phyloP scores from a whole-genome alignment of 192 early-diverging fungal species.

The Spizellomyces punctatus region DNA sequence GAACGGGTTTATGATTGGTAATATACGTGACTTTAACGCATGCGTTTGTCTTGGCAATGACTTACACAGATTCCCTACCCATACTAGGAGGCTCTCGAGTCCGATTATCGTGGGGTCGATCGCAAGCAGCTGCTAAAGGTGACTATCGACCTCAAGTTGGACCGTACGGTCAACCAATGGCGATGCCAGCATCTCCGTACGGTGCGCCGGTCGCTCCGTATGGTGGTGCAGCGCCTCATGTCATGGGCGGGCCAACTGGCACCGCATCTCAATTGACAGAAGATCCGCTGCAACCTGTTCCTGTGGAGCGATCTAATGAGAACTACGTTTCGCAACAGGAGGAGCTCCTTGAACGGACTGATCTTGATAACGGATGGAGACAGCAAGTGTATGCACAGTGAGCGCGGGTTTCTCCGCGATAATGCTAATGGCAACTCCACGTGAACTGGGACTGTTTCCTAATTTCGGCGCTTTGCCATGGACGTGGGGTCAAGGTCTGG shows the following conservation, averaged over 20 bases:
- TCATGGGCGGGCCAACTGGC: constrained; percentile 15
- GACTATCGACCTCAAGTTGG: constrained; percentile 3
- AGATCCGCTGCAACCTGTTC: constrained; percentile 36
- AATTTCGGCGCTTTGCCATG: too few species aligned
- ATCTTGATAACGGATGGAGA: constrained; percentile 4
- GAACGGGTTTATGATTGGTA: constrained; percentile 85
- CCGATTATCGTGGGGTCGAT: constrained; percentile 74
- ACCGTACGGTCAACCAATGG: constrained; percentile 6
- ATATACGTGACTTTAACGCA: background rate
- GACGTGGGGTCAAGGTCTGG: too few species aligned
- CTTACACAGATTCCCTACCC: background rate
- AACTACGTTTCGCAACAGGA: constrained; percentile 11
- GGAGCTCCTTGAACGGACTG: background rate
- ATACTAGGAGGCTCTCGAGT: constrained; percentile 58
- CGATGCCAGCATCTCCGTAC: background rate
- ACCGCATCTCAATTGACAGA: constrained; percentile 2
- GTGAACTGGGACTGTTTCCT: too few species aligned
- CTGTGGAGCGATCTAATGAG: constrained; percentile 40
- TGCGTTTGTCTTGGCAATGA: background rate
- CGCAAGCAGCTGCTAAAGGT: constrained; percentile 44
- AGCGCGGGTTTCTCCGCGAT: background rate
- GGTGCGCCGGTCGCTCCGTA: background rate
- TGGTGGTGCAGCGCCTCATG: background rate
- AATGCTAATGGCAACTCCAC: background rate
- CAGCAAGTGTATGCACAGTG: constrained; percentile 7